These are phyloP conservation scores for Lagerstroemia speciosa DNA, from an alignment of 345 rosid species.

Conservation along the genomic window DNA sequence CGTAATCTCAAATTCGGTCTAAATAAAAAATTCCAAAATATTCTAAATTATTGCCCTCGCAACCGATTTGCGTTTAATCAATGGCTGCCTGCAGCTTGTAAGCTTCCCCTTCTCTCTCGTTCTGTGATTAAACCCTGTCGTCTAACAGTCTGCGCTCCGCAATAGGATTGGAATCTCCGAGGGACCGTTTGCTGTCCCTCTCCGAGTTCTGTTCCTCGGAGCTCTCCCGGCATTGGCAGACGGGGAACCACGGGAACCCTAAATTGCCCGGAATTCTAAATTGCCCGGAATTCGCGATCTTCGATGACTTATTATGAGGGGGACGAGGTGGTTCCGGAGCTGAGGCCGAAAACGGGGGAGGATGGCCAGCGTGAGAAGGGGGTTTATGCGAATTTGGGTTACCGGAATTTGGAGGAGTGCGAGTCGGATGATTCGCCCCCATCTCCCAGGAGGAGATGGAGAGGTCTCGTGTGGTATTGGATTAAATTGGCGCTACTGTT, in stretches of 20 bases:
- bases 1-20: not conserved
- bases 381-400: slow-evolving; percentile 24
- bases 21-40: not conserved
- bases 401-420: slow-evolving; percentile 25
- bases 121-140: not conserved
- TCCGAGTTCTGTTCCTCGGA: not conserved
- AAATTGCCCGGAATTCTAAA: no score
- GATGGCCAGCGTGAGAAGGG: slow-evolving; percentile 29
- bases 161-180: no score
- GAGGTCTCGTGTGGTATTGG: slow-evolving; percentile 57
- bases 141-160: no score
- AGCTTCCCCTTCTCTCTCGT: not conserved
- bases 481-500: slow-evolving; percentile 43
- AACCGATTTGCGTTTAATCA: not conserved
- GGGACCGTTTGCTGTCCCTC: no score
- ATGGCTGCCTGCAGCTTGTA: slow-evolving; percentile 6
- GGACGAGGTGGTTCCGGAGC: slow-evolving; percentile 57
- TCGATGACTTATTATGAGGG: slow-evolving; percentile 64
- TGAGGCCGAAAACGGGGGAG: slow-evolving; percentile 34
- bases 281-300: slow-evolving; percentile 2
- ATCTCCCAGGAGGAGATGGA: slow-evolving; percentile 25
- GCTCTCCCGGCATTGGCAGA: not conserved
- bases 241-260: not conserved
- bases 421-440: slow-evolving; percentile 26
- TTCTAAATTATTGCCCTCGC: not conserved